phyloP scores from a whole-genome alignment of 1,284 basidiomycete genomes.

The Peniophora sp. region DNA sequence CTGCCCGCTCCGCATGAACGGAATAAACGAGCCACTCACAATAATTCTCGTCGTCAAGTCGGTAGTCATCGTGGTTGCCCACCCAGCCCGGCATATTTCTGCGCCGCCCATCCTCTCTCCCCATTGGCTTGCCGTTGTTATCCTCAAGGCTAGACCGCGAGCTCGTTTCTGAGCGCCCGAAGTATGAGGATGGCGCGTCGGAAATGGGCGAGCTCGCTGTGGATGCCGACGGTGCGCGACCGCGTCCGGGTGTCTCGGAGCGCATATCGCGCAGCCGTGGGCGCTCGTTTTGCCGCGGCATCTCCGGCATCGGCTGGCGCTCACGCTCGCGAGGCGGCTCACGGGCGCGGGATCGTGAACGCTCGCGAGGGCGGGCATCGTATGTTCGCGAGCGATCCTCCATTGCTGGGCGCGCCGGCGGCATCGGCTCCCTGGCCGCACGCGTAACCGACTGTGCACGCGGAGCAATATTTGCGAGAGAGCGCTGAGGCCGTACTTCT shows the following conservation, averaged over 20 bases:
- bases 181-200: constrained; percentile 21
- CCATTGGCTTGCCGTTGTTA: neutral
- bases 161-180: constrained; percentile 15
- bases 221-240: neutral
- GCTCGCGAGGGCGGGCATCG: constrained; percentile 8
- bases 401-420: constrained; percentile 2
- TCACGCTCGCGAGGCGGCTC: neutral
- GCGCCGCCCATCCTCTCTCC: neutral
- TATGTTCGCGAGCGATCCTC: constrained; percentile 5
- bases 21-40: constrained; percentile 2
- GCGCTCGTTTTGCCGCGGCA: too few species aligned
- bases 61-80: constrained; percentile 1
- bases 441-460: constrained; percentile 7
- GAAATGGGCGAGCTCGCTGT: constrained; percentile 11
- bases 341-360: constrained; percentile 8
- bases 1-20: too few species aligned
- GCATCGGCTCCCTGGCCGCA: neutral
- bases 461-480: constrained; percentile 15
- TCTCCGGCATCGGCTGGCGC: too few species aligned
- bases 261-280: too few species aligned
- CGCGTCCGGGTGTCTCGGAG: too few species aligned
- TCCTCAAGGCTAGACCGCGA: neutral
- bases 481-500: constrained; percentile 19
- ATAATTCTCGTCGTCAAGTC: neutral
- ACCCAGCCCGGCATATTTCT: neutral